These are phyloP conservation scores for Chytriomyces confervae DNA, from an alignment of 192 early-diverging fungal species.

Conservation along the genomic window DNA sequence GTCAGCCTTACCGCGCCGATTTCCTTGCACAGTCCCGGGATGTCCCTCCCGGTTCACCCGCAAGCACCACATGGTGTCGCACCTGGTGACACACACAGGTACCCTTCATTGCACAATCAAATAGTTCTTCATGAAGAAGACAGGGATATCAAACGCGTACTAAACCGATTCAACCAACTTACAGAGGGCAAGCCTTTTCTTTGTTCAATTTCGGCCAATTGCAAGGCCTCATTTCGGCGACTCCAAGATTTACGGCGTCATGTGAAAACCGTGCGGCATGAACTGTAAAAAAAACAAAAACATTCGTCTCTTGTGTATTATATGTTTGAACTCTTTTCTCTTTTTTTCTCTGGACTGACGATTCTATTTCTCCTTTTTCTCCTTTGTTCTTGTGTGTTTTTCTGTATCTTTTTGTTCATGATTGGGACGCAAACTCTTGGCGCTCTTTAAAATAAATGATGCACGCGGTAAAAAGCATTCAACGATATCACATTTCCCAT, in stretches of 20 bases:
- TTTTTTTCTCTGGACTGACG: background rate
- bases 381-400: too few species aligned
- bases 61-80: background rate
- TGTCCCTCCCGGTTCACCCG: background rate
- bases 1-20: background rate
- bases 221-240: background rate
- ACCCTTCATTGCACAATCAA: too few species aligned
- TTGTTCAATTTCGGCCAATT: background rate
- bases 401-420: background rate
- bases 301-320: background rate
- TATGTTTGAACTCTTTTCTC: background rate
- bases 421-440: background rate
- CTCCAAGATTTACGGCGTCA: background rate
- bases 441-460: background rate
- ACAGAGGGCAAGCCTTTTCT: background rate
- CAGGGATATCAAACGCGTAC: too few species aligned
- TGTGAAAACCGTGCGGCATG: background rate
- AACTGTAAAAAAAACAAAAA: background rate
- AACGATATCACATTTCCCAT: background rate
- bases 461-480: background rate
- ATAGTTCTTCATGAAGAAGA: too few species aligned
- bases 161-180: too few species aligned
- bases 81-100: background rate
- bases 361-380: background rate
- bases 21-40: background rate